These are phyloP conservation scores for Cardamine occulta DNA, from an alignment of 345 rosid species.

Conservation along the genomic window DNA sequence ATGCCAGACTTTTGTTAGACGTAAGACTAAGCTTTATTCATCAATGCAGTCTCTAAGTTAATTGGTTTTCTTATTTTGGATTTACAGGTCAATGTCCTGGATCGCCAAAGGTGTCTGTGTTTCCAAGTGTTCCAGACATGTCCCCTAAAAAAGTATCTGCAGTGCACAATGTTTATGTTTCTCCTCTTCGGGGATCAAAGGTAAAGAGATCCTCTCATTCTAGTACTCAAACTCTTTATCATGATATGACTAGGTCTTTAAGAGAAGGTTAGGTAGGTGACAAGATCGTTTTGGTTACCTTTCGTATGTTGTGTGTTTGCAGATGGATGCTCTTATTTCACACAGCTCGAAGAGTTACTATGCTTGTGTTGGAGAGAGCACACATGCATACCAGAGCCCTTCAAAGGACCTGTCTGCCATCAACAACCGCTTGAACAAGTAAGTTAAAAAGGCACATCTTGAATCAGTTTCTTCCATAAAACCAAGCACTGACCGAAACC, in stretches of 20 bases:
- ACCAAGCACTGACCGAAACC: background rate
- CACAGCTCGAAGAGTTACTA: constrained; percentile 89
- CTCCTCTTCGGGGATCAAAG: constrained; percentile 95
- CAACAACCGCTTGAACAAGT: constrained; percentile 88
- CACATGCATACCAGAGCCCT: constrained; percentile 96
- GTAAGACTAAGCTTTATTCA: constrained; percentile 17
- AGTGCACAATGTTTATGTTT: constrained; percentile 85
- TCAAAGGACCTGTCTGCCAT: constrained; percentile 92
- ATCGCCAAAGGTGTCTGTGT: constrained; percentile 81
- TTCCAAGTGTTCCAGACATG: constrained; percentile 95
- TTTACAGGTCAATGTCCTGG: constrained; percentile 76
- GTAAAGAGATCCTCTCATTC: constrained; percentile 44
- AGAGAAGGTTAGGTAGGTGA: constrained; percentile 1
- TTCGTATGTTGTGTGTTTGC: constrained; percentile 32
- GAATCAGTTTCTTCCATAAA: constrained; percentile 1
- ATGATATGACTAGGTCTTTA: background rate
- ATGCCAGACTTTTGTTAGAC: constrained; percentile 2
- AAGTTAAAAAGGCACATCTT: constrained; percentile 12
- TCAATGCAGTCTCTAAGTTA: constrained; percentile 11
- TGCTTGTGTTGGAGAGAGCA: constrained; percentile 99
- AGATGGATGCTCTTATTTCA: constrained; percentile 95
- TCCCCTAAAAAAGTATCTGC: constrained; percentile 95
- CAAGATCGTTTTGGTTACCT: background rate
- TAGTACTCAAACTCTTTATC: constrained; percentile 1
- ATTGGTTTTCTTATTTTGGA: constrained; percentile 26